Conservation (phyloP, 2,329 filamentous ascomycete species). For the Ceratocystis albifundus region DNA sequence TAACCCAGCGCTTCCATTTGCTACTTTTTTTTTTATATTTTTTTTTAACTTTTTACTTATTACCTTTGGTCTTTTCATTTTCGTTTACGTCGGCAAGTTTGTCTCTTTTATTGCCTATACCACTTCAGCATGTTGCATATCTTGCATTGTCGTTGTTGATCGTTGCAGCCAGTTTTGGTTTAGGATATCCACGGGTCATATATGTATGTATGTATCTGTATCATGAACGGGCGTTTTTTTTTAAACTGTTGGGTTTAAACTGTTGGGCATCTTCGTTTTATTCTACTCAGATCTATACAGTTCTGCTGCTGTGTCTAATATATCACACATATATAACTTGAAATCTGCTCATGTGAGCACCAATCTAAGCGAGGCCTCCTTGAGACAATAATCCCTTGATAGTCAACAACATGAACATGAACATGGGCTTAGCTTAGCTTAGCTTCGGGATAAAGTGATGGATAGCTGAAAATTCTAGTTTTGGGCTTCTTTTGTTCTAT, state of each 20-base stretch:
- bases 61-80: background rate
- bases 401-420: no score
- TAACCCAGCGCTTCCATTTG: conserved; percentile 14
- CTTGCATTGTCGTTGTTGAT: background rate
- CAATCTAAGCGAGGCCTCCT: no score
- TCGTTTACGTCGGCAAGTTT: background rate
- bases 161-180: conserved; percentile 9
- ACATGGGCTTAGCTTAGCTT: no score
- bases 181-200: conserved; percentile 1
- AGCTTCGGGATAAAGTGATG: no score
- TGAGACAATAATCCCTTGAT: no score
- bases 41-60: background rate
- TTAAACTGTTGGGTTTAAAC: background rate
- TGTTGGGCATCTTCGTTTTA: background rate
- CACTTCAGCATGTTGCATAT: background rate
- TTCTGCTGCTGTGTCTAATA: no score
- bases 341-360: no score
- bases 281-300: background rate
- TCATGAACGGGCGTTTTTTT: conserved; percentile 3
- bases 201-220: conserved; percentile 1
- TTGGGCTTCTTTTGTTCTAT: no score
- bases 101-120: conserved; percentile 2
- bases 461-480: no score
- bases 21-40: background rate
- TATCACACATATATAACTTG: no score